Base-by-base conservation (phyloP, 2,329 filamentous ascomycete species). In the Cladosporium velox region DNA sequence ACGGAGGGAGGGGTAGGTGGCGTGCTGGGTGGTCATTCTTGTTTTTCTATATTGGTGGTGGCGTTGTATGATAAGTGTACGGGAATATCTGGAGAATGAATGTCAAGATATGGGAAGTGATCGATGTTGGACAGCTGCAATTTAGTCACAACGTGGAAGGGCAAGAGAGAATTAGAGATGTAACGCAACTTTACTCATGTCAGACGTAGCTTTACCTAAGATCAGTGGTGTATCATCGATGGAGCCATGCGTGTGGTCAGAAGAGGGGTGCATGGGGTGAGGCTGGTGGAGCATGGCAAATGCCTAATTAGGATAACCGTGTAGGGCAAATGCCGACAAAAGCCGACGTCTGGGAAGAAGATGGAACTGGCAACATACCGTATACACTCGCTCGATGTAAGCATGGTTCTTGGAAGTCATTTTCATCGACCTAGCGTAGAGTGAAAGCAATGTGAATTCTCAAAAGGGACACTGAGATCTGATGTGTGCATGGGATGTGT, bases 1-100 rank as follows among this genome's bases (percentile, higher is more conserved):
- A 8, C 77, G 77, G 38, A 88, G 78, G 49, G 72, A 74, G 2
- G 74, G 73, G 61, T 76, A 76, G 52, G 69, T 72, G n/a, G 73
- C 71, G 65, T 71, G 71, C 67, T 55, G 34, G 34, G 49, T 10
- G 3, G 44, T n/a, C 47, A 52, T 62, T 28, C 3, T 35, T 10
- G 5, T 44, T 21, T 21, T 47, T 47, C 3, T 47, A 6, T 21
- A 12, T 47, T 54, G 52, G 30, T 2, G 34, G 52, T n/a, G 15
- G 24, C 32, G 41, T 47, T 21, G 10, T 21, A 47, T 47, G 41
- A 5, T 47, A n/a, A n/a, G n/a, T n/a, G n/a, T n/a, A n/a, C n/a
- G n/a, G n/a, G n/a, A n/a, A 47, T 47, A 11, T 15, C n/a, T 32
- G 26, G 15, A 6, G 51, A 34, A 4, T 24, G 28, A 15, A 51